Percentiles rank a stretch among this genome's conserved stretches.
These are phyloP conservation scores for Penicillium maclennaniae DNA, from an alignment of 495 filamentous ascomycete genomes.

Conservation along the genomic window DNA sequence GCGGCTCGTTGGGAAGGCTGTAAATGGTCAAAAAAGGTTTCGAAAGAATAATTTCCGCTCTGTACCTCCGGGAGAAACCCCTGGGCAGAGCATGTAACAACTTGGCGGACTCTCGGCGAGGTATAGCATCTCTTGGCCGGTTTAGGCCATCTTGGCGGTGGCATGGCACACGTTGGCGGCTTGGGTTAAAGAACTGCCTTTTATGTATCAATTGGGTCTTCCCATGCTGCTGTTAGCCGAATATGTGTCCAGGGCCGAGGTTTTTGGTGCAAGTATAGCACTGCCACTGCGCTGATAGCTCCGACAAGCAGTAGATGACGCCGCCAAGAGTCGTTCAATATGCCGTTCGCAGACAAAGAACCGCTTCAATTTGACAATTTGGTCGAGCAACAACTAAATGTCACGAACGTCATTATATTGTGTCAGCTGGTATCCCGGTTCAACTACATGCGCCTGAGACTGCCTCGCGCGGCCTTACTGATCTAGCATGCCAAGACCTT, in stretches of 20 bases:
- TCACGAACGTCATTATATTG: neutral
- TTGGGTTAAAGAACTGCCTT: neutral
- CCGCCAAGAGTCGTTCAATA: neutral
- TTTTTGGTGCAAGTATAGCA: neutral
- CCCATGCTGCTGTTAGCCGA: conserved; percentile 2
- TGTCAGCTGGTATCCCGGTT: neutral
- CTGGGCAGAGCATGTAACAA: conserved; percentile 1
- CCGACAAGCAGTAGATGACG: neutral
- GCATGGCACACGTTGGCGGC: conserved; percentile 14
- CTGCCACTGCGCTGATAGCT: neutral
- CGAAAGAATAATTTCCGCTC: neutral
- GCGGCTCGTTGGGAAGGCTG: conserved; percentile 6
- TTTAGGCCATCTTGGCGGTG: conserved; percentile 5
- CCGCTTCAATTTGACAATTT: neutral
- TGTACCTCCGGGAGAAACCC: conserved; percentile 1
- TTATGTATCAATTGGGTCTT: no score
- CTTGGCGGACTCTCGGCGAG: conserved; percentile 1
- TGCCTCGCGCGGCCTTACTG: neutral
- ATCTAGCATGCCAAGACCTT: neutral
- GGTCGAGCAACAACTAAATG: neutral
- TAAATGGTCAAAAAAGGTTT: conserved; percentile 12
- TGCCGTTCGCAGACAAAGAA: neutral
- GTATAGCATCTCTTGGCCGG: conserved; percentile 5
- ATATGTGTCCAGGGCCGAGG: neutral
- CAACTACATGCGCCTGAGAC: neutral